phyloP scores from a whole-genome alignment of 345 rosid species.

The Syzygium grande region DNA sequence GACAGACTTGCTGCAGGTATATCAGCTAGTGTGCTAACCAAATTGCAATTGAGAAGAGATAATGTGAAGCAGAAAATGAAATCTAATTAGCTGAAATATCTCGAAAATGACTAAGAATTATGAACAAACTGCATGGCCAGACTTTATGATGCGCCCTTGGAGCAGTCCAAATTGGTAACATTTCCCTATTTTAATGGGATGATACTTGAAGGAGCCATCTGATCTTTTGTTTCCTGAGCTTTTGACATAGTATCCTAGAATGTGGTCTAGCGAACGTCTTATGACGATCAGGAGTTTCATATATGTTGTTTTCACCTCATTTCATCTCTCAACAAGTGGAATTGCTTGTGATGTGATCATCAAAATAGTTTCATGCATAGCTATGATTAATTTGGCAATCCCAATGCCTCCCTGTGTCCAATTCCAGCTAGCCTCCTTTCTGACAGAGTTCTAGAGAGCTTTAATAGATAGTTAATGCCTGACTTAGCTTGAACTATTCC shows the following conservation, averaged over 20 bases:
- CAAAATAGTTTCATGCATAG: not conserved
- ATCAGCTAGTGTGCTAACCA: not conserved
- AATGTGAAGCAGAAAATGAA: not conserved
- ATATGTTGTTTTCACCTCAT: not conserved
- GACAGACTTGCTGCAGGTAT: constrained; percentile 36
- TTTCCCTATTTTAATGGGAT: not conserved
- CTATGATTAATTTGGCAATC: not conserved
- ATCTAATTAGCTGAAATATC: not conserved
- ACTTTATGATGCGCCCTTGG: not conserved
- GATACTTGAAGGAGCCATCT: not conserved
- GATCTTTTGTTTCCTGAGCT: not conserved
- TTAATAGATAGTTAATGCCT: not conserved
- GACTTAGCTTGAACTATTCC: not conserved
- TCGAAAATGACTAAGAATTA: not conserved
- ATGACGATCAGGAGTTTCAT: not conserved
- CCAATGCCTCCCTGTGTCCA: not conserved
- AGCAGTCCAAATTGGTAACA: not conserved
- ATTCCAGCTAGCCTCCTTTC: not conserved
- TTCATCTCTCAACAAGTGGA: not conserved
- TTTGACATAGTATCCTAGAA: not conserved
- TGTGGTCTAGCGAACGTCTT: not conserved
- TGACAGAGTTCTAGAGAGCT: not conserved
- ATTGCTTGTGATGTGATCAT: not conserved
- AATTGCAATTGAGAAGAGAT: not conserved
- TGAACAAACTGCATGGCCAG: not conserved